These are phyloP conservation scores for Clonostachys chloroleuca DNA, from an alignment of 2,329 filamentous ascomycete genomes.

Conservation along the genomic window DNA sequence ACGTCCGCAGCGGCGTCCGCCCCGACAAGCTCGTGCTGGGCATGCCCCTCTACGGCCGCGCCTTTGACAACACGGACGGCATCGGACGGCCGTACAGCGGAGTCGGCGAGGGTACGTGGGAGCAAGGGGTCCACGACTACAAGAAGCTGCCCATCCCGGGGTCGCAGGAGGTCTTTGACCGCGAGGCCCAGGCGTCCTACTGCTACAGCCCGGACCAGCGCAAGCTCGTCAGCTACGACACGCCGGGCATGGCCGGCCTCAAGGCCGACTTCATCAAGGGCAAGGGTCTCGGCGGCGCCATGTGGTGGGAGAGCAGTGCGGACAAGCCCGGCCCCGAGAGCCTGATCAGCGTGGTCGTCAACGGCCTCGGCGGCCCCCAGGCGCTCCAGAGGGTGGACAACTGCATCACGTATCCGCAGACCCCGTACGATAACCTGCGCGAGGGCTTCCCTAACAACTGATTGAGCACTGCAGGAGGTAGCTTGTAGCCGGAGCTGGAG, in stretches of 20 bases:
- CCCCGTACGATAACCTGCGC: constrained; percentile 67
- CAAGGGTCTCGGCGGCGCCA: constrained; percentile 73
- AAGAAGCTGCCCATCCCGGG: constrained; percentile 74
- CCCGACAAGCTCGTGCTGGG: constrained; percentile 77
- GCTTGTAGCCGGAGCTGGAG: neutral
- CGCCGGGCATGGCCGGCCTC: constrained; percentile 55
- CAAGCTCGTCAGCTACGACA: constrained; percentile 79
- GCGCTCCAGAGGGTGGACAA: constrained; percentile 51
- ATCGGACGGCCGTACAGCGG: constrained; percentile 66
- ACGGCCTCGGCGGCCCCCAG: constrained; percentile 47
- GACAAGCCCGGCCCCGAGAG: constrained; percentile 65
- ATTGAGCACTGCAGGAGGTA: neutral
- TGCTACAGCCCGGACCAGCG: constrained; percentile 62
- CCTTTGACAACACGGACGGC: constrained; percentile 76
- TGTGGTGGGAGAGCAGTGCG: constrained; percentile 94
- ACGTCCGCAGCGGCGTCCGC: constrained; percentile 60
- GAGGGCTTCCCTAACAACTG: constrained; percentile 47
- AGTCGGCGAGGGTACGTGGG: constrained; percentile 77
- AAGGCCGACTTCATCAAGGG: constrained; percentile 72
- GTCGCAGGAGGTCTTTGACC: constrained; percentile 60
- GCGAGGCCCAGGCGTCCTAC: constrained; percentile 65
- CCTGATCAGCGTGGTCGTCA: constrained; percentile 63
- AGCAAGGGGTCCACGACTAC: constrained; percentile 82
- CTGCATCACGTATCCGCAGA: constrained; percentile 57
- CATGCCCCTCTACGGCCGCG: constrained; percentile 88